These are phyloP conservation scores for Ophiostoma sp. DNA, from an alignment of 2,329 filamentous ascomycete species.

Conservation along the genomic window DNA sequence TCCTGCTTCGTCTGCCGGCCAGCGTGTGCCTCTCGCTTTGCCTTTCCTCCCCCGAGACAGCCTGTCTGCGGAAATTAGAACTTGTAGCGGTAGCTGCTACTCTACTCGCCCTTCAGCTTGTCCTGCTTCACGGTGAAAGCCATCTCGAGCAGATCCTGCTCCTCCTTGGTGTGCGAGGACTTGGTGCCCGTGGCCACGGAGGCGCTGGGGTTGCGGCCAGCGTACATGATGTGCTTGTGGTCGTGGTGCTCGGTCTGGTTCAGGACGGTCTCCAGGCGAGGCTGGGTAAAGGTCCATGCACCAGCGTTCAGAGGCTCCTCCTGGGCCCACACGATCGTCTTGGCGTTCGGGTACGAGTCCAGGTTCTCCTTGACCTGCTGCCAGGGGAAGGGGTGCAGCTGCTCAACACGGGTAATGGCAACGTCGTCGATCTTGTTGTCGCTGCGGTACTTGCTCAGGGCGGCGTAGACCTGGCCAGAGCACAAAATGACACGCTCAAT, in stretches of 20 bases:
- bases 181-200: conserved; percentile 93
- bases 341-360: conserved; percentile 92
- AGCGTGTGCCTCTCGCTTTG: neutral
- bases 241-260: conserved; percentile 91
- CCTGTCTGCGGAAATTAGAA: conserved; percentile 9
- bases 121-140: conserved; percentile 61
- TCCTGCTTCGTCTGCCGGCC: neutral
- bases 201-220: conserved; percentile 86
- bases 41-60: conserved; percentile 6
- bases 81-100: conserved; percentile 8
- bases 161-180: conserved; percentile 82
- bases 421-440: conserved; percentile 82
- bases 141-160: conserved; percentile 70
- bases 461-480: conserved; percentile 87
- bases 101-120: conserved; percentile 62
- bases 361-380: conserved; percentile 93
- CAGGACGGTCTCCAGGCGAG: conserved; percentile 90
- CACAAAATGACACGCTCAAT: conserved; percentile 94
- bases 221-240: conserved; percentile 94
- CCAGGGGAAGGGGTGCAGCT: conserved; percentile 99
- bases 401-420: conserved; percentile 91
- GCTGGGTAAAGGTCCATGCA: conserved; percentile 95
- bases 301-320: conserved; percentile 97
- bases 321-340: conserved; percentile 95
- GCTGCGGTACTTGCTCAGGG: conserved; percentile 84